These are phyloP conservation scores for Claviceps monticola DNA, from an alignment of 2,329 filamentous ascomycete genomes.

Conservation along the genomic window DNA sequence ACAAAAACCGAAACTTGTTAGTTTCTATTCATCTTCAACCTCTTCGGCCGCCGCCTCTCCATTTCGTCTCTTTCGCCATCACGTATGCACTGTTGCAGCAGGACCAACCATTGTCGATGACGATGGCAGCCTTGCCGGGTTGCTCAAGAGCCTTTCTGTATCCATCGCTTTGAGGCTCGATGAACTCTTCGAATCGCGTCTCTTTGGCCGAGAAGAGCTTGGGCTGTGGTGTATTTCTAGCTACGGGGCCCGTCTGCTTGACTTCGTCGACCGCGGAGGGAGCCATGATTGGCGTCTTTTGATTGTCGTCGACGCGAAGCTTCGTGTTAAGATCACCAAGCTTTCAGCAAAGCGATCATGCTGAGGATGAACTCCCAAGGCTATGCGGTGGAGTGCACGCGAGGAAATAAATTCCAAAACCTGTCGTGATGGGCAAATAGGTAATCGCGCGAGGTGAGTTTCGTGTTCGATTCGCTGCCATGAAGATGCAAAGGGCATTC, in stretches of 20 bases:
- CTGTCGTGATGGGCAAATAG: background rate
- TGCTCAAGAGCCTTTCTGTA: constrained; percentile 53
- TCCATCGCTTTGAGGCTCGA: constrained; percentile 47
- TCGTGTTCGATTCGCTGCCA: background rate
- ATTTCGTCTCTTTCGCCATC: background rate
- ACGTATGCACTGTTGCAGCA: constrained; percentile 8
- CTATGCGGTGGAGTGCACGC: constrained; percentile 2
- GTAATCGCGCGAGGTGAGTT: background rate
- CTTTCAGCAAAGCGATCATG: background rate
- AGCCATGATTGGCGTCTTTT: constrained; percentile 27
- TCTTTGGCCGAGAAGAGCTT: constrained; percentile 49
- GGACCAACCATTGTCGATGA: constrained; percentile 85
- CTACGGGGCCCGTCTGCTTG: constrained; percentile 20
- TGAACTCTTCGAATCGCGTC: constrained; percentile 42
- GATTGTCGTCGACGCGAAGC: constrained; percentile 1
- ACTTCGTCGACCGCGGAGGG: constrained; percentile 38
- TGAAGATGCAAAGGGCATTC: background rate
- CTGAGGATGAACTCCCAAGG: constrained; percentile 1
- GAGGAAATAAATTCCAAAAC: background rate
- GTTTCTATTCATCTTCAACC: background rate
- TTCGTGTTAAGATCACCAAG: constrained; percentile 1
- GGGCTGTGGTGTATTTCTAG: constrained; percentile 36
- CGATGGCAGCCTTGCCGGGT: constrained; percentile 57
- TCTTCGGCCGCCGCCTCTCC: background rate
- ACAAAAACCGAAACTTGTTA: background rate